A percentile compares a stretch with the other conserved stretches of the same genome.
Evolutionary conservation across 169 alveolate genomes (phyloP).

Genomic region (Miamiensis avidus): DNA sequence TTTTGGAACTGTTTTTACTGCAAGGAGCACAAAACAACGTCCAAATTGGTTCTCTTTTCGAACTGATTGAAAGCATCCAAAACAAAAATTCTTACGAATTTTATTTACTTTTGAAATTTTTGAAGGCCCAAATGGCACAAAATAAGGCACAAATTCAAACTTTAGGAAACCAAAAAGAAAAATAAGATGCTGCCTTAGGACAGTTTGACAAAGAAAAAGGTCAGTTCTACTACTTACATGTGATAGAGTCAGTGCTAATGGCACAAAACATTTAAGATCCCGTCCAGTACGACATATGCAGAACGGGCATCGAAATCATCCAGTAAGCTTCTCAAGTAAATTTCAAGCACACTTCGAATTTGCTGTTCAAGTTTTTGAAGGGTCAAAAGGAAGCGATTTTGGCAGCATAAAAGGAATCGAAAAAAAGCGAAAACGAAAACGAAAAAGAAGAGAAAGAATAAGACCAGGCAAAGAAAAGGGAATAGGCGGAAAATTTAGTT

Average conservation of each 20-base stretch:
- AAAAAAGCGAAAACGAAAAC: too few species aligned
- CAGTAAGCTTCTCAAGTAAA: too few species aligned
- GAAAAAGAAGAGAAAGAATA: background rate
- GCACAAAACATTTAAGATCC: background rate
- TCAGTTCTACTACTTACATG: background rate
- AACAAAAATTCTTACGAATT: background rate
- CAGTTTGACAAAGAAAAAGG: background rate
- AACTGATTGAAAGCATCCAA: background rate
- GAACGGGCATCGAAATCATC: background rate
- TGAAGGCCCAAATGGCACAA: background rate
- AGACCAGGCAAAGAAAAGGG: background rate
- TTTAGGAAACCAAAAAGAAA: background rate
- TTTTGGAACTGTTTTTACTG: background rate
- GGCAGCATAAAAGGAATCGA: background rate
- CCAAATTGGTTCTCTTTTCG: background rate
- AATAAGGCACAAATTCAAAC: too few species aligned
- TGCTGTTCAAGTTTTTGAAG: background rate
- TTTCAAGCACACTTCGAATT: background rate
- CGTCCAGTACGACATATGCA: background rate
- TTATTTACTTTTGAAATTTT: too few species aligned
- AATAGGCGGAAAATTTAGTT: too few species aligned
- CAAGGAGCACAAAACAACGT: background rate
- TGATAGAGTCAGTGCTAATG: too few species aligned
- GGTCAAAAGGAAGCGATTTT: background rate
- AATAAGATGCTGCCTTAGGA: background rate